Evolutionary conservation across 192 early-diverging fungal genomes (phyloP), one percentile per base, ranked within the genome.

Genomic region (Podila epigama): DNA sequence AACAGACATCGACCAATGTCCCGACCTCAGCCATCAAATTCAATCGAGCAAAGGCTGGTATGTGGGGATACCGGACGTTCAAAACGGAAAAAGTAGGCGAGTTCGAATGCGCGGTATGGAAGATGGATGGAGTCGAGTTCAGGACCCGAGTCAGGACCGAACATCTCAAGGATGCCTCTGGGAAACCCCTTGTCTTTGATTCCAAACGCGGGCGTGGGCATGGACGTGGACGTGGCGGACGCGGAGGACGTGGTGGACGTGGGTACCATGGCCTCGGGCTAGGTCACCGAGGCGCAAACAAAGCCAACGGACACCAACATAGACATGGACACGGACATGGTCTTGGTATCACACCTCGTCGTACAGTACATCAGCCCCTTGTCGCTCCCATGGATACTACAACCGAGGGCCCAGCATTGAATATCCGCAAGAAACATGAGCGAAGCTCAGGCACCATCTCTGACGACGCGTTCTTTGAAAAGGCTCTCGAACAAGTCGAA

Each of bases 71-170:
- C 33, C 59, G 73, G 16, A 48, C 60, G 27, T 40, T 68, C 56
- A 77, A 77, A 28, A 58, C 62, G 22, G 73, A 77, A 44, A 77
- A 77, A 27, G 73, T 77, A 6, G 73, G 73, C 28, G 73, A 77
- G 11, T 77, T 53, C 27, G 73, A 77, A 22, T 77, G 73, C 39
- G 73, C 73, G 44, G 73, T 77, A 7, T 77, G 73, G 73, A 77
- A 77, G 40, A 77, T 77, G 73, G 73, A 77, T 15, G 73, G 73
- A 0, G 73, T 77, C 12, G 73, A 77, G 39, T 77, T 77, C 35
- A 31, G 73, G 29, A 77, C 73, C 1, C 65, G 73, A 13, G 73
- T 77, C 36, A 50, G 73, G 55, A 68, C 73, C 16, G 73, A 77
- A 32, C 73, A 77, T 60, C 41, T 77, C 18, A 77, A 68, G 56